phyloP scores from a whole-genome alignment of 2,329 filamentous ascomycete genomes.

The Ophiosphaerella herpotricha region DNA sequence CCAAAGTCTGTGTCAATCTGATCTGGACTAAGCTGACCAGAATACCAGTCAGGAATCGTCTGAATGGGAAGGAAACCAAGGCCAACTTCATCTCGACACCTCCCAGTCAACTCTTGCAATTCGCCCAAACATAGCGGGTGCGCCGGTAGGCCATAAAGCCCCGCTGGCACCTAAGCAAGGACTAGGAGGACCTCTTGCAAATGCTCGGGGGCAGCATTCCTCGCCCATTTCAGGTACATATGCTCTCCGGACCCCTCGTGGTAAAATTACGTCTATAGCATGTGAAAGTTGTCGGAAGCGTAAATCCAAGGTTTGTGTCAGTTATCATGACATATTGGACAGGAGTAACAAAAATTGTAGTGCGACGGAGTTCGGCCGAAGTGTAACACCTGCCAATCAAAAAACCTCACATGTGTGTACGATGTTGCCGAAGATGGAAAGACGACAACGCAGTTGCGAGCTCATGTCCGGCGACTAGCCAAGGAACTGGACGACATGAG shows the following conservation, averaged over 20 bases:
- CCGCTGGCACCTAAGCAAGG: constrained; percentile 45
- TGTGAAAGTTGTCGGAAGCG: constrained; percentile 47
- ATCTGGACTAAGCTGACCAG: constrained; percentile 27
- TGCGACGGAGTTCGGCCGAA: constrained; percentile 46
- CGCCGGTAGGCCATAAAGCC: constrained; percentile 37
- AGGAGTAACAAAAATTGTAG: constrained; percentile 24
- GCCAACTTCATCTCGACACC: constrained; percentile 38
- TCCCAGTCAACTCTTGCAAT: constrained; percentile 32
- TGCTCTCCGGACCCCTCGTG: constrained; percentile 43
- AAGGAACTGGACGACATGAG: constrained; percentile 48
- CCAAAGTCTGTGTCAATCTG: not conserved
- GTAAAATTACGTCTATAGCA: constrained; percentile 47
- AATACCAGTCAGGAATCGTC: constrained; percentile 32
- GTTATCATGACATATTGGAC: not conserved
- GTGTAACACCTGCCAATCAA: constrained; percentile 47
- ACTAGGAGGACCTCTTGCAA: constrained; percentile 35
- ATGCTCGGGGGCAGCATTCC: constrained; percentile 38
- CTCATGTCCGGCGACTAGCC: constrained; percentile 43
- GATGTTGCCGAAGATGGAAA: constrained; percentile 47
- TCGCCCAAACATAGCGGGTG: constrained; percentile 33
- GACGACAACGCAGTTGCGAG: constrained; percentile 44
- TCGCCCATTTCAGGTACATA: constrained; percentile 45
- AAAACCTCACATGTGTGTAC: constrained; percentile 44
- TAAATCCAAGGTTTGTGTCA: constrained; percentile 42
- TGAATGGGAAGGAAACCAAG: constrained; percentile 36